Evolutionary conservation across 345 rosid species (phyloP), one percentile per base, ranked within the genome.

Genomic region (Turritis glabra): DNA sequence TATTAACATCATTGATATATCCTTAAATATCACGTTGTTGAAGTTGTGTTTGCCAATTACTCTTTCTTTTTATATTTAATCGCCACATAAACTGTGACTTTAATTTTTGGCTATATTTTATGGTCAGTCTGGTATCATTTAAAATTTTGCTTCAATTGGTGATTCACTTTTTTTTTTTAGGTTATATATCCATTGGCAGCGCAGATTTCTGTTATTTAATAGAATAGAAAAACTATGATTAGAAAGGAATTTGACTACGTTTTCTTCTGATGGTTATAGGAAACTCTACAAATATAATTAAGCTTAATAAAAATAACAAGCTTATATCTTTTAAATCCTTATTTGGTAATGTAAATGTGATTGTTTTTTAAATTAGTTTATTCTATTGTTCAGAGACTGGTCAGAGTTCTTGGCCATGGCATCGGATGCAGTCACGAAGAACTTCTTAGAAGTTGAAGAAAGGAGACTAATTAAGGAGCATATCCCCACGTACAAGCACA

Each of bases 351-450:
- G n/a, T 23, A 30, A 40, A 22, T 48, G 57, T 22, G 60, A 29
- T 17, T 33, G 3, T 15, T 18, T 43, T 47, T 0, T 17, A 8
- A 3, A 8, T 47, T 8, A 8, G 12, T 18, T 18, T 47, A 43
- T 43, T 47, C 14, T 14, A 21, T 43, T 59, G 13, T 74, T 11
- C 11, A 94, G 98, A 82, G 88, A 94, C 60, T 94, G 98, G 98
- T 86, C 98, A 43, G 64, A 90, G 47, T 86, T 94, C 79, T 74
- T 94, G 71, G 75, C 47, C 14, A 78, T 33, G 37, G 87, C 98
- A 2, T 81, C 95, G 9, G 89, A 87, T 52, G 98, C 96, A 8
- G 84, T 94, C 13, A 30, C 81, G 10, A 62, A 81, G 78, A 91
- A 87, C 75, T 67, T 91, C 80, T 63, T 86, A 9, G 95, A 87